phyloP scores from a whole-genome alignment of 352 stramenopile genomes.

The Phytophthora hibernalis region DNA sequence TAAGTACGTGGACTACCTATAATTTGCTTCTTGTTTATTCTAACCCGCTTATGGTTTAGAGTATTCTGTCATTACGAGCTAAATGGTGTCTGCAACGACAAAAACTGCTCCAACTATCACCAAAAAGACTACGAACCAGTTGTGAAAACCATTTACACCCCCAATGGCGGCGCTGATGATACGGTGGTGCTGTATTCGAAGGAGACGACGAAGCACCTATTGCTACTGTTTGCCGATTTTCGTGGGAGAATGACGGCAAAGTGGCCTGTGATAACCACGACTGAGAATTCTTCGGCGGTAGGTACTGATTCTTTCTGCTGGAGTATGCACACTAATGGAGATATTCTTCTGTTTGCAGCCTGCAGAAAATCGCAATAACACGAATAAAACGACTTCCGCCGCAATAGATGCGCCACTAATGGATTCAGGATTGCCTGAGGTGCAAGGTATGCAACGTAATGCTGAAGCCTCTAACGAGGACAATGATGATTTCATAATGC shows the following conservation, averaged over 20 bases:
- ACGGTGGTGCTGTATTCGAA: conserved; percentile 28
- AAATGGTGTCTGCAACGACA: conserved; percentile 79
- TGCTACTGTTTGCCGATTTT: conserved; percentile 51
- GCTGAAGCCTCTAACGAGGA: not conserved
- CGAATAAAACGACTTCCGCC: not conserved
- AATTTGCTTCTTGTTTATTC: conserved; percentile 1
- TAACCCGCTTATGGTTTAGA: conserved; percentile 37
- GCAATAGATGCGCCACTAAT: not conserved
- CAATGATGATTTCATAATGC: conserved; percentile 28
- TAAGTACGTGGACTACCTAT: conserved; percentile 49
- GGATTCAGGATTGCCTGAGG: not conserved
- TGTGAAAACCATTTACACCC: not conserved
- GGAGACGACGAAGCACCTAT: conserved; percentile 33
- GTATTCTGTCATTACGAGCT: conserved; percentile 78
- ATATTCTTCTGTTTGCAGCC: conserved; percentile 13
- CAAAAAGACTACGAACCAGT: conserved; percentile 55
- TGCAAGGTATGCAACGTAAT: not conserved
- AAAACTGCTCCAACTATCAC: conserved; percentile 73
- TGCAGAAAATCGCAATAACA: conserved; percentile 5
- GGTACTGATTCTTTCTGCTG: not conserved
- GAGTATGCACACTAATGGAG: not conserved
- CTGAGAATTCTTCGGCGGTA: conserved; percentile 28
- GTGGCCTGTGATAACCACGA: conserved; percentile 53
- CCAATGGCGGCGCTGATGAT: conserved; percentile 5
- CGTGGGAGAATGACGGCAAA: conserved; percentile 42